phyloP scores from a whole-genome alignment of 345 rosid species.

The Citrus glauca region DNA sequence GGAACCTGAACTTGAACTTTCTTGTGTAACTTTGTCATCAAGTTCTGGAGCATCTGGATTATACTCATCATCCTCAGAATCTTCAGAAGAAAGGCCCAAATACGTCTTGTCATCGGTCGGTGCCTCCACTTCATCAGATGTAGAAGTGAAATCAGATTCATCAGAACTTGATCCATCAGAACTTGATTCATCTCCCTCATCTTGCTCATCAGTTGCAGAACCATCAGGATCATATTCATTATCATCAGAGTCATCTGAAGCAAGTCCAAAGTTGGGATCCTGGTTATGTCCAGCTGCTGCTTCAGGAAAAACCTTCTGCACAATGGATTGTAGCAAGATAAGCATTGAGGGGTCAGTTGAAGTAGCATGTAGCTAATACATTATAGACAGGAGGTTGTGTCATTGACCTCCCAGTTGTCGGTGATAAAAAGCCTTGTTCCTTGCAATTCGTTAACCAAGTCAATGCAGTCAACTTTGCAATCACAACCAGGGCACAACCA shows the following conservation, averaged over 20 bases:
- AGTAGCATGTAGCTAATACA: not conserved
- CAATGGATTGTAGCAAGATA: constrained; percentile 10
- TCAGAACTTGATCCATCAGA: constrained; percentile 60
- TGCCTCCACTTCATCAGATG: constrained; percentile 50
- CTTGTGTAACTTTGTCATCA: constrained; percentile 40
- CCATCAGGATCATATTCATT: constrained; percentile 63
- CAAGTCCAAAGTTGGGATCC: constrained; percentile 54
- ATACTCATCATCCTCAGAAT: constrained; percentile 84
- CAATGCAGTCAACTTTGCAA: constrained; percentile 84
- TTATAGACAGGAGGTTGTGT: not conserved
- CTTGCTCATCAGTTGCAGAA: constrained; percentile 37
- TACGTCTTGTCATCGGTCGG: constrained; percentile 32
- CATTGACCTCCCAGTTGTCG: constrained; percentile 81
- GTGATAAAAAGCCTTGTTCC: constrained; percentile 60
- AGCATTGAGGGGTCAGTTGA: not conserved
- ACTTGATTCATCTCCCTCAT: constrained; percentile 46
- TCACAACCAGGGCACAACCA: constrained; percentile 97
- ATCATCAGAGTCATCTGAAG: constrained; percentile 88
- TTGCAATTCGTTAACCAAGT: constrained; percentile 66
- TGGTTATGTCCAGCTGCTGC: constrained; percentile 57
- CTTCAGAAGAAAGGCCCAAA: constrained; percentile 72
- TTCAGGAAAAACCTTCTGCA: constrained; percentile 93
- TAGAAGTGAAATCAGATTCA: constrained; percentile 54
- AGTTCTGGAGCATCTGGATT: constrained; percentile 55
- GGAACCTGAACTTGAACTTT: constrained; percentile 72